Base-by-base conservation (phyloP, 208 protist genomes). In the Wallacemonas sp. region DNA sequence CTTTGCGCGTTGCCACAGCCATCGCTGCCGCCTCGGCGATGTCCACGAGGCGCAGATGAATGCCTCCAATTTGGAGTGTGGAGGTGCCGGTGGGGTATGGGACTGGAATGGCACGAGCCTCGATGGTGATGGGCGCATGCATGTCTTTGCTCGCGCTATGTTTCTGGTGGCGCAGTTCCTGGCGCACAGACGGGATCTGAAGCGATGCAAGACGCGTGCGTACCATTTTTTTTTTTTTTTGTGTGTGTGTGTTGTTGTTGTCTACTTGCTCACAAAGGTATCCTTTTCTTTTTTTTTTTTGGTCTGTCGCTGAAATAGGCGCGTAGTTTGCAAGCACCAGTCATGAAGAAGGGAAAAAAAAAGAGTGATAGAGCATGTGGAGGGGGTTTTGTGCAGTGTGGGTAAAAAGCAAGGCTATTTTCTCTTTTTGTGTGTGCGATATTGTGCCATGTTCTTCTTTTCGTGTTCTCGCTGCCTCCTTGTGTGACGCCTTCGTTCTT, bases 31-130 rank as follows among this genome's bases (percentile, higher is more conserved):
- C 56, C 9, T 45, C 36, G 9, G 15, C 38, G 14, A 62, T 1
- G 17, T 56, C 31, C 30, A 41, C 34, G 2, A 90, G 74, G 21
- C 75, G 73, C 2, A 80, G 60, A 49, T 86, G 77, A 31, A 84
- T 68, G 19, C 84, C 84, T 19, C 58, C 80, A 51, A 90, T 19
- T 69, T 90, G 84, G 21, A 90, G 58, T 2, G 84, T 86, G 17
- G 62, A 51, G 31, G 59, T 67, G 12, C 84, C 84, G 31, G 73
- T 54, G 9, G 73, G 77, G 70, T 86, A 90, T 44, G 73, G 71
- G 8, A 90, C 31, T 6, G 72, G 19, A 11, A 80, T 4, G 4
- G 59, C 62, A 34, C 46, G 62, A 4, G 22, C 4, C 33, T 36
- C 27, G 6, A 64, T 34, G 5, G 27, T 17, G 38, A 64, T 64